phyloP scores from a whole-genome alignment of 768 basidiomycete species.

The Fomitopsis pulvina region DNA sequence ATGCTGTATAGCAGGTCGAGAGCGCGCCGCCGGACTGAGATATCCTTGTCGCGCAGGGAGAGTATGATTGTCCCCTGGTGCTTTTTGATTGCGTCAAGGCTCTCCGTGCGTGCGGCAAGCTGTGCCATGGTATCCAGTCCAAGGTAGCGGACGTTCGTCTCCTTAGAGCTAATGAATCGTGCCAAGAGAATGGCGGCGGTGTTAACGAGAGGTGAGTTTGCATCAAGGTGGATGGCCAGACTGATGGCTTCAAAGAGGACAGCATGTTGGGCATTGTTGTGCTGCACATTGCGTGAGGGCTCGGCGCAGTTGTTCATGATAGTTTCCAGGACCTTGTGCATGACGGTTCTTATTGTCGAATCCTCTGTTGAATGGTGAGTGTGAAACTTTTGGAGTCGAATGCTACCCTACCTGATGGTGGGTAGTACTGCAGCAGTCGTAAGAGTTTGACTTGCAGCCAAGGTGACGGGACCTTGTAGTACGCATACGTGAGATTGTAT shows the following conservation, averaged over 20 bases:
- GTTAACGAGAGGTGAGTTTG: conserved; percentile 80
- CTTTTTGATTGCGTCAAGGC: conserved; percentile 86
- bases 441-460: conserved; percentile 97
- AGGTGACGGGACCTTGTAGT: conserved; percentile 96
- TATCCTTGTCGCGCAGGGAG: conserved; percentile 93
- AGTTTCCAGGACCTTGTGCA: conserved; percentile 81
- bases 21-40: conserved; percentile 89
- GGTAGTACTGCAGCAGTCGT: conserved; percentile 90
- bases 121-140: conserved; percentile 98
- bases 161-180: conserved; percentile 94
- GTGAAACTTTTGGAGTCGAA: neutral
- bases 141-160: conserved; percentile 97
- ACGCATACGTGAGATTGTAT: conserved; percentile 83
- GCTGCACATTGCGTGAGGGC: conserved; percentile 90
- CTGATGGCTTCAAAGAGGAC: conserved; percentile 98
- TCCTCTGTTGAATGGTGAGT: conserved; percentile 54
- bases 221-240: conserved; percentile 92
- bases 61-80: conserved; percentile 95
- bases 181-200: conserved; percentile 89
- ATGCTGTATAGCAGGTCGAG: conserved; percentile 97
- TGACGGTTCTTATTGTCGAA: conserved; percentile 62
- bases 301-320: conserved; percentile 91
- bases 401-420: conserved; percentile 73
- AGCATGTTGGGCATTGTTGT: conserved; percentile 97
- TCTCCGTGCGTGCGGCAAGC: conserved; percentile 89